Percentiles rank a stretch among this genome's conserved stretches.
phyloP scores from a whole-genome alignment of 306 rosid species.

The Betula pendula region DNA sequence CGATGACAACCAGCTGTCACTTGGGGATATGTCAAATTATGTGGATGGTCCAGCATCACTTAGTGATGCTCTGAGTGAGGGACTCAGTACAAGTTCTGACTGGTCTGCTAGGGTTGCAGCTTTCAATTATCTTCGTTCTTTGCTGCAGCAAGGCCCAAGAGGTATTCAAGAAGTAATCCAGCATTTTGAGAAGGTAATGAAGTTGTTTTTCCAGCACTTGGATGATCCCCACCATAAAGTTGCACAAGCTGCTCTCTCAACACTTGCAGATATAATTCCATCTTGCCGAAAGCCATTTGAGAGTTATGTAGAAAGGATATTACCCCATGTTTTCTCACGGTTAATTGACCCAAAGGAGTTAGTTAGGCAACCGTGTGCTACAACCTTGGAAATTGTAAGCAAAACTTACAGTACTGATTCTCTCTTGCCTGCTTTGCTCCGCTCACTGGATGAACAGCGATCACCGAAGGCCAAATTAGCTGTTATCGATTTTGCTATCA shows the following conservation, averaged over 20 bases:
- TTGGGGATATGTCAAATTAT: constrained; percentile 73
- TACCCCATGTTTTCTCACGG: constrained; percentile 98
- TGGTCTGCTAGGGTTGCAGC: constrained; percentile 98
- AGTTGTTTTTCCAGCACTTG: constrained; percentile 95
- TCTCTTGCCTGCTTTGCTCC: constrained; percentile 92
- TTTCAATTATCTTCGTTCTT: constrained; percentile 79
- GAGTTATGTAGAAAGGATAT: constrained; percentile 90
- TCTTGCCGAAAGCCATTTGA: constrained; percentile 91
- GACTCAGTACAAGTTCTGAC: constrained; percentile 89
- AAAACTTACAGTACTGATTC: constrained; percentile 86
- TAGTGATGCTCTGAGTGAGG: constrained; percentile 86
- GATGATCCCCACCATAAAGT: constrained; percentile 99
- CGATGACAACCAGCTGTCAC: constrained; percentile 79
- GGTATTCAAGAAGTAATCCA: constrained; percentile 91
- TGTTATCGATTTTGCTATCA: constrained; percentile 87
- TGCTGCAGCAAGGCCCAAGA: constrained; percentile 90
- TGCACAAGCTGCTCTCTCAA: constrained; percentile 97
- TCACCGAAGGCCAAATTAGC: constrained; percentile 99
- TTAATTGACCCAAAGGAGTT: constrained; percentile 95
- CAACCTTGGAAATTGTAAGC: constrained; percentile 76
- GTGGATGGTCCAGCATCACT: constrained; percentile 81
- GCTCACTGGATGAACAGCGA: constrained; percentile 95
- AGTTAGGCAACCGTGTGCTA: constrained; percentile 87
- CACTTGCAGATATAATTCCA: constrained; percentile 90
- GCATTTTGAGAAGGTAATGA: constrained; percentile 97